Evolutionary conservation across 2,329 filamentous ascomycete species (phyloP), one percentile per base, ranked within the genome.

Genomic region (Cladosporium colombiae): DNA sequence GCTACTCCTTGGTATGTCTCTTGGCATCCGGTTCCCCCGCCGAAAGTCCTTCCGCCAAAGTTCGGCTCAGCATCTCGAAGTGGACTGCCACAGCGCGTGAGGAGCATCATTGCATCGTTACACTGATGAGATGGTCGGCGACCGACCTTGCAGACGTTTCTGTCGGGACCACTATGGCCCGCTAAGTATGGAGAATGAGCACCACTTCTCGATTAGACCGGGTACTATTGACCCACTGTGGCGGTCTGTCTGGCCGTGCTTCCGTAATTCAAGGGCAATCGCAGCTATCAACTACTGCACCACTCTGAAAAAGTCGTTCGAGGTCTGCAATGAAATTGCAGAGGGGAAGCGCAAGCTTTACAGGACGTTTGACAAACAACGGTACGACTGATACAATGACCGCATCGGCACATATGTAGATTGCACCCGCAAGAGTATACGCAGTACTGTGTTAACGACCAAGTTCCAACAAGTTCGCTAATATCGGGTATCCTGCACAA

Each of bases 341-440:
- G 27, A 55, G 8, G 14, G 14, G 14, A 40, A 16, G 7, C 4
- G 50, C 13, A 53, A 16, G 11, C 27, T 29, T 18, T 31, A 21
- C 3, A 33, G 27, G 16, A 33, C 52, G 52, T 55, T 33, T 33
- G 6, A 1, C 21, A 27, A 33, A 40, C 21, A 25, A 21, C 23
- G 55, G 55, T 57, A 57, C 55, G 11, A 40, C 29, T 57, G 33
- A 57, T 18, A 57, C 55, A 10, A 40, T 57, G 55, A 57, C 55
- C 55, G 55, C 55, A 57, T 57, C n/a, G 49, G 49, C 13, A 53
- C 27, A 18, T 7, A 18, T 18, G 27, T 25, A 25, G 23, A 16
- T 13, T 16, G 27, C 49, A 18, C 13, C 13, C 29, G 49, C 25
- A 53, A 25, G n/a, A 13, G 40, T 46, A 18, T 7, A 21, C 6